phyloP scores from a whole-genome alignment of 2,329 filamentous ascomycete genomes.

The Colletotrichum sojae region DNA sequence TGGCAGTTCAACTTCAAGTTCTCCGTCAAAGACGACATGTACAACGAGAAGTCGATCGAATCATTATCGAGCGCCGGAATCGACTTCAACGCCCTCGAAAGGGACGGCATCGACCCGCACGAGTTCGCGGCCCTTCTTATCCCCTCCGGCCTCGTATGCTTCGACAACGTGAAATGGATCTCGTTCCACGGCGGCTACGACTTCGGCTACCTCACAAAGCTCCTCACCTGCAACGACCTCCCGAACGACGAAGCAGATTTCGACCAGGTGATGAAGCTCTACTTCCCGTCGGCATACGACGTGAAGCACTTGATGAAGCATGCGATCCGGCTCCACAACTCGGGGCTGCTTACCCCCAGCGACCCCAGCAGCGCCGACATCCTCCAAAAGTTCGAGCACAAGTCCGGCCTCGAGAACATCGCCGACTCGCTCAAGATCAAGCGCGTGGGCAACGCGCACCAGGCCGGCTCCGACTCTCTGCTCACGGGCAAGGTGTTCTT shows the following conservation, averaged over 20 bases:
- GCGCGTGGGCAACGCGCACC: conserved; percentile 88
- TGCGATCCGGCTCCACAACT: conserved; percentile 79
- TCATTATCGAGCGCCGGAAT: conserved; percentile 93
- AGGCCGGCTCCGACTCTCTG: conserved; percentile 93
- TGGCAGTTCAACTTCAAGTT: conserved; percentile 99
- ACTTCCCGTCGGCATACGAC: conserved; percentile 94
- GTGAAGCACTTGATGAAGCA: conserved; percentile 98
- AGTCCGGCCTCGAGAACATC: conserved; percentile 93
- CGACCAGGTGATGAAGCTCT: conserved; percentile 88
- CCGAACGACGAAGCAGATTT: conserved; percentile 94
- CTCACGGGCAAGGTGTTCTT: conserved; percentile 97
- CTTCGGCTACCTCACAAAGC: conserved; percentile 96
- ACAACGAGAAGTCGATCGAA: conserved; percentile 93
- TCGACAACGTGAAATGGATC: conserved; percentile 93
- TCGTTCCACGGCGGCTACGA: conserved; percentile 99
- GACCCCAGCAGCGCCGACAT: conserved; percentile 79
- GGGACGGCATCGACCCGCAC: conserved; percentile 90
- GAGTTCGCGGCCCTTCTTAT: conserved; percentile 93
- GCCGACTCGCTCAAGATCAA: conserved; percentile 94
- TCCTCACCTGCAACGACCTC: conserved; percentile 85
- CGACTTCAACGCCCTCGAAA: conserved; percentile 86
- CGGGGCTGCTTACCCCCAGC: conserved; percentile 72
- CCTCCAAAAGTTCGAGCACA: conserved; percentile 87
- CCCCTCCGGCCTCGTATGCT: conserved; percentile 90
- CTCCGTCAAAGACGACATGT: conserved; percentile 96